These are phyloP conservation scores for Phytophthora litchii DNA, from an alignment of 352 stramenopile species.

Conservation along the genomic window DNA sequence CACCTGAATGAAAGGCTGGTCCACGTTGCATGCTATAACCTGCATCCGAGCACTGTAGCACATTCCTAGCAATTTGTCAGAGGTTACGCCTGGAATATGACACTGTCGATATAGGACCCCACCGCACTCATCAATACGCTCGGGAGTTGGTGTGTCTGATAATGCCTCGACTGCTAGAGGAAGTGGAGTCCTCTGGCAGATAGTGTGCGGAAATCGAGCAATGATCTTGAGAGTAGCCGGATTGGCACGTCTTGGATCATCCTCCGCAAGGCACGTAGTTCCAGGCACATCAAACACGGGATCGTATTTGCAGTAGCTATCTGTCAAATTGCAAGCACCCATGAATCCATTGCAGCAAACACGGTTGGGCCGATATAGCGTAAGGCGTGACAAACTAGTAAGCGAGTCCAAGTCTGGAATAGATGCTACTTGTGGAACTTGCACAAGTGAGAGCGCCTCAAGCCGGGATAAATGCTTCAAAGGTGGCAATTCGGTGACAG, in stretches of 20 bases:
- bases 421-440: slow-evolving; percentile 3
- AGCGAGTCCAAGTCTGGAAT: slow-evolving; percentile 12
- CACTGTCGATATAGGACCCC: slow-evolving; percentile 17
- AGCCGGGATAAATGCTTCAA: slow-evolving; percentile 11
- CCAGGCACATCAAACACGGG: slow-evolving; percentile 9
- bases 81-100: slow-evolving; percentile 10
- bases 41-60: slow-evolving; percentile 34
- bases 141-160: slow-evolving; percentile 2
- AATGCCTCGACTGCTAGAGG: slow-evolving; percentile 9
- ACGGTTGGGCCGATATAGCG: slow-evolving; percentile 12
- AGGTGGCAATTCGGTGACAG: slow-evolving; percentile 17
- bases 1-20: slow-evolving; percentile 17
- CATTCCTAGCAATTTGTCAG: slow-evolving; percentile 10
- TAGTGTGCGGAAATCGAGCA: neutral
- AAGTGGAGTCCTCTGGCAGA: slow-evolving; percentile 3
- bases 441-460: slow-evolving; percentile 9
- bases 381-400: slow-evolving; percentile 6
- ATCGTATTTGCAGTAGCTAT: slow-evolving; percentile 14
- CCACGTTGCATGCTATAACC: slow-evolving; percentile 20
- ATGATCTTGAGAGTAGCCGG: slow-evolving; percentile 6
- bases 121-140: slow-evolving; percentile 4
- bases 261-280: slow-evolving; percentile 7
- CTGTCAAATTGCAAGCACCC: slow-evolving; percentile 12
- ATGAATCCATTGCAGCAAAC: slow-evolving; percentile 29
- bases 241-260: slow-evolving; percentile 13